A percentile compares a stretch with the other conserved stretches of the same genome.
Evolutionary conservation across 2,329 filamentous ascomycete genomes (phyloP).

Genomic region (Pseudocercospora fuligena): DNA sequence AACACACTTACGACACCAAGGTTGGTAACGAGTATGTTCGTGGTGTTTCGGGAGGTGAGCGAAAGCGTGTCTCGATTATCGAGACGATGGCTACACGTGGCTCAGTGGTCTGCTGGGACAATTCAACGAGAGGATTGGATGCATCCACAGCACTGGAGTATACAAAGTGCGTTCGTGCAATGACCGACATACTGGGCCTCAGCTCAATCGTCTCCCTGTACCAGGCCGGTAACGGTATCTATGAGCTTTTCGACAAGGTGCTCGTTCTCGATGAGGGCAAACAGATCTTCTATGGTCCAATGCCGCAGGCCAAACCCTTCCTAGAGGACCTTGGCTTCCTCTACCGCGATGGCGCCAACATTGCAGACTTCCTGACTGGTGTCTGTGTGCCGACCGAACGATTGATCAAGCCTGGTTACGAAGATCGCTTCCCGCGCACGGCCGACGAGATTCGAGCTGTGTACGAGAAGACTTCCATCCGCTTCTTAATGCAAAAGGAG

Average conservation of each 20-base stretch:
- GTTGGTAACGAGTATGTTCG: conserved; percentile 70
- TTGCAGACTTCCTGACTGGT: conserved; percentile 69
- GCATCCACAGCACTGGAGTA: conserved; percentile 63
- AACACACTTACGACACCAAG: conserved; percentile 66
- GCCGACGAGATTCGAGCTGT: conserved; percentile 50
- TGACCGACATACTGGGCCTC: conserved; percentile 67
- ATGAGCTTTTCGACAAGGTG: conserved; percentile 72
- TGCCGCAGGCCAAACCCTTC: conserved; percentile 63
- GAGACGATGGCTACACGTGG: conserved; percentile 65
- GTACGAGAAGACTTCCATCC: conserved; percentile 60
- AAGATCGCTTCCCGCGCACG: conserved; percentile 51
- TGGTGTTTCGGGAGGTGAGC: conserved; percentile 70
- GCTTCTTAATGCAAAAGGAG: conserved; percentile 58
- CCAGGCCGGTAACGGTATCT: conserved; percentile 72
- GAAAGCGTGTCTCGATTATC: conserved; percentile 71
- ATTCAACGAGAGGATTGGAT: conserved; percentile 68
- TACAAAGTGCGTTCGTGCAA: conserved; percentile 62
- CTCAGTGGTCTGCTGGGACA: conserved; percentile 70
- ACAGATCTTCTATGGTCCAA: conserved; percentile 68
- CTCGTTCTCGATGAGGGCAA: conserved; percentile 70
- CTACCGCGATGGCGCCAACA: conserved; percentile 65
- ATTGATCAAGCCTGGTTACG: conserved; percentile 49
- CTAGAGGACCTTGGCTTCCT: conserved; percentile 69
- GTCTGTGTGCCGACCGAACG: conserved; percentile 63
- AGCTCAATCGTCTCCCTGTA: conserved; percentile 69